Base-by-base conservation (phyloP, 495 filamentous ascomycete species). In the Xylaria acuta region DNA sequence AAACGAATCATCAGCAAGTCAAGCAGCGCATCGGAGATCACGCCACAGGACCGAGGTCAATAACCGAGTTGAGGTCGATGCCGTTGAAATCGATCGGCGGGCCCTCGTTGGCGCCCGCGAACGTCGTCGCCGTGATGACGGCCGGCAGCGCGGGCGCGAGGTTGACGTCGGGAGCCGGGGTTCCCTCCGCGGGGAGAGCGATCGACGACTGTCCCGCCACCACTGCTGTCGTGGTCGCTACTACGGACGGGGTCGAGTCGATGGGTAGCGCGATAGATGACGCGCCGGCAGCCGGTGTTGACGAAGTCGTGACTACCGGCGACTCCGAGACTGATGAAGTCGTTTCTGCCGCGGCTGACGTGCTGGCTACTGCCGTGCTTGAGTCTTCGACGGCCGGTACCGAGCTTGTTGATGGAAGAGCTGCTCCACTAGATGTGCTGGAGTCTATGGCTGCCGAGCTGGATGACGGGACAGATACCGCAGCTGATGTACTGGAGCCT, bases 21-120 rank as follows among this genome's bases (percentile, higher is more conserved):
- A n/a, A n/a, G 27, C 54, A 11, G 3, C 30, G 12, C 20, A 27
- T 51, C 16, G 38, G 45, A 43, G 59, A 49, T 65, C 45, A 45
- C 9, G 47, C 73, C 4, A 77, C 32, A 8, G 12, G 41, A 1
- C 82, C 82, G 12, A 84, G 75, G 20, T 76, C 69, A 32, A 84
- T 59, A 25, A 72, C 74, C 18, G 75, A 81, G 32, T 67, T 72
- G 1, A 84, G 74, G 34, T 74, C 49, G 32, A 82, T 65, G 0
- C 76, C 77, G 70, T 58, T 76, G 49, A 84, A 75, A 53, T 84
- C 64, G 34, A 84, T 75, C 41, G 72, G 68, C 5, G 74, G 72
- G 2, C 75, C 69, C 51, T 75, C 47, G 68, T 73, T 74, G 18
- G 54, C 73, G 60, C 74, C 69, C 62, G 41, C 43, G 32, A 79